Base-by-base conservation (phyloP, 2,329 filamentous ascomycete species). In the Colletotrichum abscissum region DNA sequence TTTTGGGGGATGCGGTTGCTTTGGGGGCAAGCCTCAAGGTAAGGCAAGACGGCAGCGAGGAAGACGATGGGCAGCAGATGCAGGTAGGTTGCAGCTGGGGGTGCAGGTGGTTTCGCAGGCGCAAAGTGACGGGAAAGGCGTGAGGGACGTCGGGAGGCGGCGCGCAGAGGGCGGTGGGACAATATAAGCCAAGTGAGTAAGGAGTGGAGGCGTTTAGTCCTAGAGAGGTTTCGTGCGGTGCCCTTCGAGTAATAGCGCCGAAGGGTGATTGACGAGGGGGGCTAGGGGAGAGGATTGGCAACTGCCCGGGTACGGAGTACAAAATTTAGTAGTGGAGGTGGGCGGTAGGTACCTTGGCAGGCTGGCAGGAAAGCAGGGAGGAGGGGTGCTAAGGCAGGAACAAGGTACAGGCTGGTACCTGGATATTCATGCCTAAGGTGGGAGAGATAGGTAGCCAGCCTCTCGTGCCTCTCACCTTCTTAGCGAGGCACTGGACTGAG, bases 101-200 rank as follows among this genome's bases (percentile, higher is more conserved):
- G 58, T 63, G 59, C 67, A 63, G 71, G 42, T 58, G 54, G 38
- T 33, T 38, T 8, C 35, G 33, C 56, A 62, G 60, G 56, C 67
- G 67, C 67, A 42, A 70, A 38, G 49, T 42, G 35, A 62, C 56
- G 33, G 59, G 58, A 66, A 70, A 66, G 56, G 67, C 66, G 67
- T 49, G 49, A 46, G 55, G 5, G 49, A 19, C 2, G 49, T 19
- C 24, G 56, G 49, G 22, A 35, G 16, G 56, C 54, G 55, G 66
- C 65, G 66, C 65, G 60, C 35, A 52, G 65, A 52, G 71, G 71
- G 71, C 49, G 57, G 60, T 56, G 46, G 67, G 57, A 70, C 67
- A 73, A 73, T 73, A 73, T 73, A 73, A 73, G 67, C 55, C 46
- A 54, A 65, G 55, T 62, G 70, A 60, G 46, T 65, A 65, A 49